These are phyloP conservation scores for Bruguiera parviflora DNA, from an alignment of 345 rosid species.

Conservation along the genomic window DNA sequence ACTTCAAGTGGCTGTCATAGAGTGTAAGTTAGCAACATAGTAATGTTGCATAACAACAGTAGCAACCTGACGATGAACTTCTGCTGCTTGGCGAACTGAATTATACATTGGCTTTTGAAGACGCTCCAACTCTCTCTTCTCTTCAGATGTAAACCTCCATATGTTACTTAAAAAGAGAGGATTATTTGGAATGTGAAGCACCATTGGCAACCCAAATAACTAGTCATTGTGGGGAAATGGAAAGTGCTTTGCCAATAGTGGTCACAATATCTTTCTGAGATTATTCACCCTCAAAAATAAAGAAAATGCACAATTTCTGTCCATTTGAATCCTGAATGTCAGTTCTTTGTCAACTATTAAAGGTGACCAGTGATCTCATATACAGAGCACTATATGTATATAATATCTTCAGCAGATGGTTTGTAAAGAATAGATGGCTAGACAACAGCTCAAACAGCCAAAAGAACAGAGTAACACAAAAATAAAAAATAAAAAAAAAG, in stretches of 20 bases:
- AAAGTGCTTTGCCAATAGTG: too few species aligned
- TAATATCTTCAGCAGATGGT: too few species aligned
- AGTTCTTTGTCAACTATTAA: too few species aligned
- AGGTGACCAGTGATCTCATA: too few species aligned
- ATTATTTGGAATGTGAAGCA: background rate
- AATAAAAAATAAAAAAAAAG: background rate
- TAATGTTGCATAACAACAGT: background rate
- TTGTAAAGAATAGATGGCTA: too few species aligned
- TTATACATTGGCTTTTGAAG: conserved; percentile 76
- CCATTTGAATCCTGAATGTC: too few species aligned
- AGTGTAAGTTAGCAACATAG: background rate
- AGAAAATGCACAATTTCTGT: too few species aligned
- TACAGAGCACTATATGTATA: too few species aligned
- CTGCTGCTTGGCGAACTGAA: conserved; percentile 94
- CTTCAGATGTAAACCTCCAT: conserved; percentile 96
- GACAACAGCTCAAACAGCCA: too few species aligned
- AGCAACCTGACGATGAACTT: conserved; percentile 94
- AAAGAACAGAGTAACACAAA: background rate
- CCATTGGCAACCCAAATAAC: background rate
- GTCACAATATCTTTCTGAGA: too few species aligned
- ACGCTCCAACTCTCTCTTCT: conserved; percentile 91
- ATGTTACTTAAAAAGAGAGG: conserved; percentile 49
- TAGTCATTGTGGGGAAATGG: background rate
- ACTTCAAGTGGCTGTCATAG: conserved; percentile 8
- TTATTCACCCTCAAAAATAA: too few species aligned